A percentile compares a stretch with the other conserved stretches of the same genome.
Conservation (phyloP, 192 early-diverging fungal species). For the Coemansia sp. region DNA sequence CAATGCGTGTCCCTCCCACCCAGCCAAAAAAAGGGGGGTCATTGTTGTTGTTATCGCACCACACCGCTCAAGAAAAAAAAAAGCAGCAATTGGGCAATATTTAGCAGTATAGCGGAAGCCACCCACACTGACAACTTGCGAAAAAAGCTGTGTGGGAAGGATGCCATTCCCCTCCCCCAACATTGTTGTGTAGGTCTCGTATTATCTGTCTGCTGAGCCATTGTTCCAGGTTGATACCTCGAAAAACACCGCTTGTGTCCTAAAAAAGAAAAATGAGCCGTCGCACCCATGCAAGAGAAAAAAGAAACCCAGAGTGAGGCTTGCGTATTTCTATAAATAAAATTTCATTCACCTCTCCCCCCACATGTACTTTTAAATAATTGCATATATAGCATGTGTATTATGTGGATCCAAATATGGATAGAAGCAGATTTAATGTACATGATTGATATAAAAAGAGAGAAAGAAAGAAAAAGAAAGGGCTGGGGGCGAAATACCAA, state of each 20-base stretch:
- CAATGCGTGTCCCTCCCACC: slow-evolving; percentile 5
- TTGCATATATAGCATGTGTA: background rate
- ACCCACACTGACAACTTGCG: background rate
- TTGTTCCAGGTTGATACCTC: background rate
- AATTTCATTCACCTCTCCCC: background rate
- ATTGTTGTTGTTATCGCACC: slow-evolving; percentile 12
- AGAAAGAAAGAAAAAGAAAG: background rate
- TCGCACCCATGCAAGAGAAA: background rate
- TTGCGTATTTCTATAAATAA: slow-evolving; percentile 10
- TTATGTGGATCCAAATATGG: background rate
- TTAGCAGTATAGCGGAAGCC: background rate
- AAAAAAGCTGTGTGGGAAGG: background rate
- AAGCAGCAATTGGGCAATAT: background rate
- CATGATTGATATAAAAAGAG: slow-evolving; percentile 17
- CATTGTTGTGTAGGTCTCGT: background rate
- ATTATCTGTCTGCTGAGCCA: slow-evolving; percentile 9
- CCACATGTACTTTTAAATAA: background rate
- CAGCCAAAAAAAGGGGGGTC: background rate
- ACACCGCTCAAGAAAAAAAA: background rate
- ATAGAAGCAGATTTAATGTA: slow-evolving; percentile 18
- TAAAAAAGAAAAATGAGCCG: slow-evolving; percentile 1
- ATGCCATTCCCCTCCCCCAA: background rate
- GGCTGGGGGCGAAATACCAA: background rate
- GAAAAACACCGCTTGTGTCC: background rate
- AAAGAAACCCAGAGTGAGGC: background rate